These are phyloP conservation scores for Penicillium sp. DNA, from an alignment of 2,329 filamentous ascomycete genomes.

Conservation along the genomic window DNA sequence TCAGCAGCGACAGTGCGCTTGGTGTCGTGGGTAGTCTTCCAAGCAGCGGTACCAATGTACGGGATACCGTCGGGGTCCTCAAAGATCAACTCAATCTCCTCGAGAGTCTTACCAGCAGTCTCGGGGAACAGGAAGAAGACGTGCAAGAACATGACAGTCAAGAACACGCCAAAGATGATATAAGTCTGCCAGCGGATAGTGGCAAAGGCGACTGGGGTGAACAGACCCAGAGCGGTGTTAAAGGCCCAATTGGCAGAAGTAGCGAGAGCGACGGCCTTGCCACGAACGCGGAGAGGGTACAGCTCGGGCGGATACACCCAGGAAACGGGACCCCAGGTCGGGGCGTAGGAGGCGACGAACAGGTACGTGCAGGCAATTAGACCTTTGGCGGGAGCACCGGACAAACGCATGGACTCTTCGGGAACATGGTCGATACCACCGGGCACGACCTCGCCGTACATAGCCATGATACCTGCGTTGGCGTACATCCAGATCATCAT, in stretches of 20 bases:
- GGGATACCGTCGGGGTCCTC: slow-evolving; percentile 34
- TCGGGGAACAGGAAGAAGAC: slow-evolving; percentile 34
- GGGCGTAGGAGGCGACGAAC: slow-evolving; percentile 57
- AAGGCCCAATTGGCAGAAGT: slow-evolving; percentile 57
- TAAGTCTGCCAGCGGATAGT: slow-evolving; percentile 25
- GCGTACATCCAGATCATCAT: slow-evolving; percentile 53
- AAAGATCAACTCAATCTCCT: slow-evolving; percentile 72
- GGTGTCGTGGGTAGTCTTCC: slow-evolving; percentile 36
- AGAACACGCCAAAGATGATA: slow-evolving; percentile 42
- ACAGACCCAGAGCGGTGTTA: slow-evolving; percentile 48
- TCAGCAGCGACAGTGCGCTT: slow-evolving; percentile 30
- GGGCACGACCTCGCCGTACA: slow-evolving; percentile 37
- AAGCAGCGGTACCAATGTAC: slow-evolving; percentile 37
- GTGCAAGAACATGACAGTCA: slow-evolving; percentile 36
- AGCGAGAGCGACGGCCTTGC: slow-evolving; percentile 56
- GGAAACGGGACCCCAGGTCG: slow-evolving; percentile 56
- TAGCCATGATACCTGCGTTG: slow-evolving; percentile 42
- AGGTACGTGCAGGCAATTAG: slow-evolving; percentile 68
- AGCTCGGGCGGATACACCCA: slow-evolving; percentile 56
- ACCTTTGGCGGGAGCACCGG: slow-evolving; percentile 52
- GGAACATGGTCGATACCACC: slow-evolving; percentile 35
- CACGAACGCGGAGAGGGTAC: slow-evolving; percentile 50
- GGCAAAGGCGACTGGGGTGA: slow-evolving; percentile 40
- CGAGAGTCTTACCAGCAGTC: slow-evolving; percentile 60
- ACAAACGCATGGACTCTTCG: slow-evolving; percentile 38